phyloP scores from a whole-genome alignment of 2,329 filamentous ascomycete genomes.

The Cyphellophora europaea region DNA sequence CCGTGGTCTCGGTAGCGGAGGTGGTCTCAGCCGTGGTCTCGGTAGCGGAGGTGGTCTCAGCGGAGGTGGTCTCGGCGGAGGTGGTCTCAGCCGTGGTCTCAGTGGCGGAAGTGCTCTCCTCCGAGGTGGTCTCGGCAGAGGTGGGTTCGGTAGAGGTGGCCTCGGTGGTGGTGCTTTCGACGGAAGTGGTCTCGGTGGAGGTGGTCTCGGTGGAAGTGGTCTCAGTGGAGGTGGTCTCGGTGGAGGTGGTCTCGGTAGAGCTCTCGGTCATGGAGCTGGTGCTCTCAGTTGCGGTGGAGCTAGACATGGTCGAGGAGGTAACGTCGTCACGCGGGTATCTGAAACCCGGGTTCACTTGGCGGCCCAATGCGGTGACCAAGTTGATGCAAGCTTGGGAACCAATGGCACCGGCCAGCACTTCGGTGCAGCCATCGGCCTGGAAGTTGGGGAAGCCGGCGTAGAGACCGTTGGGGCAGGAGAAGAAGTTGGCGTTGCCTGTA shows the following conservation, averaged over 20 bases:
- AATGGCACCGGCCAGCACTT: conserved; percentile 2
- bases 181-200: background rate
- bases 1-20: too few relatives aligned
- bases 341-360: background rate
- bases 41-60: too few relatives aligned
- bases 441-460: conserved; percentile 3
- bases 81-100: too few relatives aligned
- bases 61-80: too few relatives aligned
- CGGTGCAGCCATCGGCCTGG: background rate
- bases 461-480: conserved; percentile 1
- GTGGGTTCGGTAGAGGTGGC: background rate
- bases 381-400: conserved; percentile 2
- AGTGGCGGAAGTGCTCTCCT: too few relatives aligned
- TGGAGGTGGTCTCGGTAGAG: background rate
- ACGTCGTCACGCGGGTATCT: background rate
- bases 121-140: background rate
- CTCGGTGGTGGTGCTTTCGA: background rate
- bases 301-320: too few relatives aligned
- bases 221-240: background rate
- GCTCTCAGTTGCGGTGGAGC: background rate
- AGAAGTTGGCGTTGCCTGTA: conserved; percentile 2
- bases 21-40: too few relatives aligned
- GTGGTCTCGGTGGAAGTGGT: background rate
- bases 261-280: background rate
- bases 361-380: background rate